Evolutionary conservation across 805 yeast species (phyloP).

Genomic region (Trichomonascus vanleenenianus): DNA sequence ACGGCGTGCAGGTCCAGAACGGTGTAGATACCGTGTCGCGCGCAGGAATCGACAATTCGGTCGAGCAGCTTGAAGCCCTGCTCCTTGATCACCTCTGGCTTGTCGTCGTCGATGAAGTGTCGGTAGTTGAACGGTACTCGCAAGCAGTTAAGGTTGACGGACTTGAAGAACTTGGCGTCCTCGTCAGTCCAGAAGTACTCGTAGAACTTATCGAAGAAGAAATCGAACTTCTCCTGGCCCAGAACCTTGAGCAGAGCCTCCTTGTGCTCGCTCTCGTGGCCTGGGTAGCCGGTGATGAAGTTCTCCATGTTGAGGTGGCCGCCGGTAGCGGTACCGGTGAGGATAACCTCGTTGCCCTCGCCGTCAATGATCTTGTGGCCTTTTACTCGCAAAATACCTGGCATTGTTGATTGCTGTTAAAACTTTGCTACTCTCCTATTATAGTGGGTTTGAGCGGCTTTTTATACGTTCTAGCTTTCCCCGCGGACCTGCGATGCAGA

Average conservation of each 20-base stretch:
- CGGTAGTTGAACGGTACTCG: conserved; percentile 47
- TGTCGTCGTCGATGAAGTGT: conserved; percentile 42
- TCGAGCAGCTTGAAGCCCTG: conserved; percentile 41
- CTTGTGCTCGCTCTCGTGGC: conserved; percentile 46
- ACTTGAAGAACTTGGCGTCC: conserved; percentile 40
- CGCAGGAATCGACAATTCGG: conserved; percentile 36
- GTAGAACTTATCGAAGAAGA: conserved; percentile 44
- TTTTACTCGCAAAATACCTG: conserved; percentile 32
- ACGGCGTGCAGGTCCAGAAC: conserved; percentile 42
- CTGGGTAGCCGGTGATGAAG: conserved; percentile 49
- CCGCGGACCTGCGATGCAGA: no score
- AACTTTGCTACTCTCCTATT: background rate
- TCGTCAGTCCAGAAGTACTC: conserved; percentile 47
- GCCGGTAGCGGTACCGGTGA: conserved; percentile 43
- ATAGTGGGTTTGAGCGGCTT: background rate
- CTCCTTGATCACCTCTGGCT: conserved; percentile 35
- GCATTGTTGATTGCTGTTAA: background rate
- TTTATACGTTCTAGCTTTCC: no score
- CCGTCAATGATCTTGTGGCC: conserved; percentile 44
- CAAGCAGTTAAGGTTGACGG: conserved; percentile 38
- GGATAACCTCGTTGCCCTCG: conserved; percentile 33
- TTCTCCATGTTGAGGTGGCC: conserved; percentile 46
- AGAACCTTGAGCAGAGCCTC: conserved; percentile 32
- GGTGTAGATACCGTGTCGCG: conserved; percentile 41
- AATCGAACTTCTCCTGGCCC: conserved; percentile 42